Evolutionary conservation across 768 basidiomycete species (phyloP).

Genomic region (Lactarius sp.): DNA sequence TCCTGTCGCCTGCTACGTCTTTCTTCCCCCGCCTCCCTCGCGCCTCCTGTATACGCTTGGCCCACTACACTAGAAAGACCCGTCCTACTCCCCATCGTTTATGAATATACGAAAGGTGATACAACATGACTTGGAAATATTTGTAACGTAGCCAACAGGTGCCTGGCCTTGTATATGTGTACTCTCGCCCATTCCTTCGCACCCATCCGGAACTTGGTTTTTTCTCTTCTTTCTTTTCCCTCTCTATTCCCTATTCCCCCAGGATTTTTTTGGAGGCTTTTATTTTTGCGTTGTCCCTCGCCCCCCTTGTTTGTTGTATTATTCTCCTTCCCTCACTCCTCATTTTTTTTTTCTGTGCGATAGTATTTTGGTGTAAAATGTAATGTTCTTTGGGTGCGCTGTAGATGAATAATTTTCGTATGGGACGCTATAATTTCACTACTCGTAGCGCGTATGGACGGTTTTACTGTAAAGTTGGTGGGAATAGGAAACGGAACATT

Average conservation of each 20-base stretch:
- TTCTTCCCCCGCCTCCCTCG: not conserved
- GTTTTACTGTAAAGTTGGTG: no score
- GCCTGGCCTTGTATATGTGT: not conserved
- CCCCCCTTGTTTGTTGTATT: not conserved
- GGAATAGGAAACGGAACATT: no score
- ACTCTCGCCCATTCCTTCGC: no score
- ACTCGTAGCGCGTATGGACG: no score
- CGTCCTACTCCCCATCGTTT: not conserved
- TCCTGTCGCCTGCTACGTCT: not conserved
- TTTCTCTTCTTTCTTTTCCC: not conserved
- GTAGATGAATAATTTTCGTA: conserved; percentile 5
- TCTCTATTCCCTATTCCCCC: not conserved
- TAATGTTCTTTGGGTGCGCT: conserved; percentile 9
- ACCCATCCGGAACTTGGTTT: no score
- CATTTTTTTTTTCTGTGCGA: conserved; percentile 5
- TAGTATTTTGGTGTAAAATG: conserved; percentile 11
- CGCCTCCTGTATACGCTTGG: not conserved
- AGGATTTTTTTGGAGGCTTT: not conserved
- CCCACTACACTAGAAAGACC: not conserved
- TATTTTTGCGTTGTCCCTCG: not conserved
- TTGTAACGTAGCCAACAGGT: not conserved
- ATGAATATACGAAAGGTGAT: not conserved
- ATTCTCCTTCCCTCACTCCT: not conserved
- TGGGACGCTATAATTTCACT: conserved; percentile 40
- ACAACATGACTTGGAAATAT: not conserved